Percentiles rank a stretch among this genome's conserved stretches.
These are phyloP conservation scores for Eimeria maxima DNA, from an alignment of 169 alveolate genomes.

Conservation along the genomic window DNA sequence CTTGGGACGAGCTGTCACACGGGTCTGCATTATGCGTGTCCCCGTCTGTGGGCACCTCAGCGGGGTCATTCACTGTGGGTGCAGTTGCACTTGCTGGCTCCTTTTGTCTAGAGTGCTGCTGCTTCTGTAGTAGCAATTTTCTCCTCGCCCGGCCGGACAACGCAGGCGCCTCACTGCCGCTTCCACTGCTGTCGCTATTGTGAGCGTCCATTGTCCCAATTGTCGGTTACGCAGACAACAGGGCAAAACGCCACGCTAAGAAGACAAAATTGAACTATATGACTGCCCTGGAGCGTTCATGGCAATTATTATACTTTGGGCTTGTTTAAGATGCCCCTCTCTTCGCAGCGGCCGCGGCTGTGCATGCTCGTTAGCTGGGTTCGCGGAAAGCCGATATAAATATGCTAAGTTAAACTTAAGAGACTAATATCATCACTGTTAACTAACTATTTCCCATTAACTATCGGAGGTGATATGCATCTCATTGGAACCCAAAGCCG, in stretches of 20 bases:
- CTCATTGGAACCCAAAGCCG: not conserved
- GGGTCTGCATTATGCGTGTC: not conserved
- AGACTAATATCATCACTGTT: not conserved
- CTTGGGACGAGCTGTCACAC: constrained; percentile 15
- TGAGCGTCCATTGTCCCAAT: not conserved
- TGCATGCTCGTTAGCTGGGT: constrained; percentile 33
- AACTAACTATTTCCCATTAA: not conserved
- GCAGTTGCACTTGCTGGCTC: not conserved
- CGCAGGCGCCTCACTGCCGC: constrained; percentile 12
- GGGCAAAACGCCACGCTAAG: not conserved
- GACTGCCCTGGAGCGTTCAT: not conserved
- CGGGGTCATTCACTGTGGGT: not conserved
- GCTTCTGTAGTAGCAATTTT: constrained; percentile 23
- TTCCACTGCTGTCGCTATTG: constrained; percentile 62
- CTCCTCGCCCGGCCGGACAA: constrained; percentile 39
- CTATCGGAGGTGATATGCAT: not conserved
- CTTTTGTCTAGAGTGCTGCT: not conserved
- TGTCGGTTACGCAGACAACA: not conserved
- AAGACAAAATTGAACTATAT: not conserved
- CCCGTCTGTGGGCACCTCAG: not conserved
- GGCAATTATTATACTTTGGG: constrained; percentile 7
- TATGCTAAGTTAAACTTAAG: not conserved
- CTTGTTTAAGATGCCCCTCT: not conserved
- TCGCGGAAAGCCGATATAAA: not conserved
- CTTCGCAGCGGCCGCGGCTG: constrained; percentile 40